These are phyloP conservation scores for Aspergillus intermedius DNA, from an alignment of 2,329 filamentous ascomycete species.

Conservation along the genomic window DNA sequence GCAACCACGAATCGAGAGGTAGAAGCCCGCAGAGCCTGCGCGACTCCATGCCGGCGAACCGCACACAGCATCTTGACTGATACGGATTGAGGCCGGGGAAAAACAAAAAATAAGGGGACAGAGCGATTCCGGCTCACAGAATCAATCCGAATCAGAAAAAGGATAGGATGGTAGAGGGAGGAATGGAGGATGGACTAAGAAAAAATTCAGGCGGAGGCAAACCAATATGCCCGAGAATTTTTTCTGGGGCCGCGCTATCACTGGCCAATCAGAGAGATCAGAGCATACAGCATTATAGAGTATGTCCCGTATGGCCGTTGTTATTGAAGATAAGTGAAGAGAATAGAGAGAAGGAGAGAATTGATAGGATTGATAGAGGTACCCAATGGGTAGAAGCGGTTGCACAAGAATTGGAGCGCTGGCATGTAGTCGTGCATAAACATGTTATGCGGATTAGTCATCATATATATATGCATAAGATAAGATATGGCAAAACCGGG, in stretches of 20 bases:
- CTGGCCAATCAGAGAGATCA: neutral
- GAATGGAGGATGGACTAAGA: neutral
- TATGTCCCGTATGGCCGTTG: too few species aligned
- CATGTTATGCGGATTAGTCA: too few species aligned
- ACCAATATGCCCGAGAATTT: neutral
- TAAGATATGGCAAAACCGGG: too few species aligned
- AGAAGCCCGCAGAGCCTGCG: constrained; percentile 31
- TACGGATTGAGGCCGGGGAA: constrained; percentile 4
- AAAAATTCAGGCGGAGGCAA: neutral
- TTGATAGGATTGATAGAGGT: neutral
- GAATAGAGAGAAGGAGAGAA: neutral
- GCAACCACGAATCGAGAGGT: constrained; percentile 22
- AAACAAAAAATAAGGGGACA: neutral
- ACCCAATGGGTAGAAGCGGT: too few species aligned
- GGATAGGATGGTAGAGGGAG: constrained; percentile 1
- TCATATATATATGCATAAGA: too few species aligned
- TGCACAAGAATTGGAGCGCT: too few species aligned
- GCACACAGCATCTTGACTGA: constrained; percentile 30
- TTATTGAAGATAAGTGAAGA: neutral
- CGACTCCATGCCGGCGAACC: constrained; percentile 34
- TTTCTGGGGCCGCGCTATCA: neutral
- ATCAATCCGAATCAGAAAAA: constrained; percentile 4
- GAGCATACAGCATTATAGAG: too few species aligned
- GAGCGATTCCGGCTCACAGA: neutral
- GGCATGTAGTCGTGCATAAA: too few species aligned